Evolutionary conservation across 2,329 filamentous ascomycete species (phyloP), one percentile per base, ranked within the genome.

Genomic region (Verticillium isaacii): DNA sequence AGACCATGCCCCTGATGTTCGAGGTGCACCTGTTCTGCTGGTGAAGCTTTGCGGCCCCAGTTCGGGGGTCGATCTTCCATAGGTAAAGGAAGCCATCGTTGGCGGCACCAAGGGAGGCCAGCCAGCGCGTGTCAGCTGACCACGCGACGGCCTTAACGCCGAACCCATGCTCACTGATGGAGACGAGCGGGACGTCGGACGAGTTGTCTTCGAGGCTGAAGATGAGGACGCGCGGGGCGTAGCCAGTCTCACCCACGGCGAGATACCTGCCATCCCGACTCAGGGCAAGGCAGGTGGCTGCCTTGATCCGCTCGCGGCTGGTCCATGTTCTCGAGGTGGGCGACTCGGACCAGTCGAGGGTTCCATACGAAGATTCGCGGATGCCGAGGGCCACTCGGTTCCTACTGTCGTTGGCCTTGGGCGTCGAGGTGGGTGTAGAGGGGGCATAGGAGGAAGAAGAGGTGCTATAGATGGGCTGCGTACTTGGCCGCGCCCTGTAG

Each of bases 81-180:
- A 98, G 83, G 72, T 94, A 96, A 23, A 99, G 81, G 71, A 96
- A 98, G 1, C 94, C 94, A 75, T 99, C 95, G 72, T 97, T 97
- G 61, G 90, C 85, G 19, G 90, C 86, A 32, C 95, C 95, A 14
- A 99, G 82, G 23, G 93, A 96, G 2, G 95, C 95, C 37, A 99
- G 83, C 74, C 90, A 96, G 66, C 85, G 89, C 14, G 91, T 92
- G 73, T 97, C 92, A 1, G 89, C 83, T 64, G 93, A 97, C 83
- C 96, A 99, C 2, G 93, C 90, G 37, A 99, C 86, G 39, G 91
- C 90, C 62, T 88, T 89, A 36, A 99, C 92, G 7, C 95, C 95
- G 74, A 92, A 96, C 1, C 87, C 89, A 75, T 99, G 95, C 71
- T 99, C 95, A 60, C 87, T 91, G 61, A 99, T 85, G 39, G 91